Evolutionary conservation across 2,329 filamentous ascomycete genomes (phyloP), one percentile per base, ranked within the genome.

Genomic region (Hymenoscyphus scutula): DNA sequence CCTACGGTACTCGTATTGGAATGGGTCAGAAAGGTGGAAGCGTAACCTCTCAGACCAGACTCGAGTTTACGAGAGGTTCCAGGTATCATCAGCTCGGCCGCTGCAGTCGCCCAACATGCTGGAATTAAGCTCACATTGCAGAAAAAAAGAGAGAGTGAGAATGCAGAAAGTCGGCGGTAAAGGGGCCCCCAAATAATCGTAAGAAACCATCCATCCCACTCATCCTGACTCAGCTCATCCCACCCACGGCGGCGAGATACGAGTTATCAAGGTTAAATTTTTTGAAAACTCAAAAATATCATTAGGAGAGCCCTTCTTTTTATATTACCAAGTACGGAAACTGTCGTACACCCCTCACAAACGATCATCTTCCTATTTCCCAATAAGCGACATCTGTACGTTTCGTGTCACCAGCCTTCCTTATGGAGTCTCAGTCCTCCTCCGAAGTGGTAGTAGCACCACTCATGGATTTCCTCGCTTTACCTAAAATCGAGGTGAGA

Each of bases 401-500:
- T 13, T 37, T 13, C 34, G 34, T 37, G 13, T 37, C 34, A 37
- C 19, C 38, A 45, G 19, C 38, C 27, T 29, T 32, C 15, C 13
- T 34, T 25, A 32, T 55, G 41, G 54, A 58, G 61, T 34, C 57
- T 56, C 55, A 29, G 48, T 37, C 17, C 17, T 6, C 38, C 17
- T 23, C 19, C n/a, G n/a, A n/a, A n/a, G n/a, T n/a, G n/a, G n/a
- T n/a, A 23, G 41, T 23, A 6, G 41, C 56, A 34, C 27, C 23
- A 25, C 55, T 13, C 2, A 69, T 73, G 69, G 71, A 74, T 62
- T 84, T 79, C 63, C 70, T 74, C 67, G 74, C 78, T n/a, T 73
- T 85, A 53, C 82, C 82, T 11, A 85, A 85, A 69, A 81, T 84
- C 48, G 82, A 85, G 80, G 82, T 82, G 73, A 68, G n/a, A n/a